Base-by-base conservation (phyloP, 1,284 basidiomycete genomes). In the Agaricales sp. region DNA sequence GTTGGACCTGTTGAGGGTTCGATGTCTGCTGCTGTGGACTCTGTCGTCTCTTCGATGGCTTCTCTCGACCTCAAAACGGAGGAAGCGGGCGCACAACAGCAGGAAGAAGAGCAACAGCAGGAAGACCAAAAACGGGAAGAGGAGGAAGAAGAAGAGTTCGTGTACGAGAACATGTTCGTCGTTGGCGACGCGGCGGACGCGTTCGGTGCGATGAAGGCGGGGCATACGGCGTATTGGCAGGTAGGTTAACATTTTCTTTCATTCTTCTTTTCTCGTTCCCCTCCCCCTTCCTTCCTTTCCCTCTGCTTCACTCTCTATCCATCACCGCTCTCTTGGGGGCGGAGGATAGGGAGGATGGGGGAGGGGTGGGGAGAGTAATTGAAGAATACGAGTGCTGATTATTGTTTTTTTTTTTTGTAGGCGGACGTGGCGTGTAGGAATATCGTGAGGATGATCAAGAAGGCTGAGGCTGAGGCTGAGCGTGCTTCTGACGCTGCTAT, bases 111-210 rank as follows among this genome's bases (percentile, higher is more conserved):
- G 50, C 65, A 63, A 22, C 65, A 67, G 18, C 66, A 69, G 4
- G 60, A 56, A 58, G 59, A 44, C 19, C 53, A 53, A 18, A 51
- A 45, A 12, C 46, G 53, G 18, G 43, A 37, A 16, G 54, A 56
- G 19, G 49, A 55, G 20, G 47, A 54, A 6, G 57, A 58, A 46
- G 58, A 43, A 49, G 59, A 66, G 4, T 59, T 63, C 3, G 64
- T 69, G 0, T 79, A 77, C 56, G 70, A 76, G 1, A 68, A 82
- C 58, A 68, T 86, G 13, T 88, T 84, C 59, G 80, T 74, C 3
- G 65, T 84, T 8, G 84, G 85, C 3, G 84, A 87, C 53, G 71
- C 78, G 2, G 82, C 82, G 1, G 81, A 83, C 56, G 78, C 80
- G 2, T 88, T 68, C 67, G 81, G 80, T 2, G 82, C 80, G 0